Evolutionary conservation across 1,139 yeast genomes (phyloP).

Genomic region (Yamadazyma diospyri): DNA sequence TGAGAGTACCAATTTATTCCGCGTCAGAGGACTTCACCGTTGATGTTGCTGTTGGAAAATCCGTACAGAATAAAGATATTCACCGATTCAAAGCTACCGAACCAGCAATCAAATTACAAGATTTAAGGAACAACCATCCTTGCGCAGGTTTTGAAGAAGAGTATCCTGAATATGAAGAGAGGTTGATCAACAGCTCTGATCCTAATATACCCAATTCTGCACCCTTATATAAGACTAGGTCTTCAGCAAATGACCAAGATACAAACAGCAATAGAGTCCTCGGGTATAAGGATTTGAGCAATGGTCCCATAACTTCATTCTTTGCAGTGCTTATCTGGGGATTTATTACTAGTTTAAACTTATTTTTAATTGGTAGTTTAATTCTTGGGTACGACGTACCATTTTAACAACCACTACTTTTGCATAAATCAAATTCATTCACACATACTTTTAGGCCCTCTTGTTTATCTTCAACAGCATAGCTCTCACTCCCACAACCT

Average conservation of each 20-base stretch:
- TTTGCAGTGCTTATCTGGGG: conserved; percentile 50
- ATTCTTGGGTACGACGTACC: conserved; percentile 43
- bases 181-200: conserved; percentile 9
- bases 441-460: too few relatives aligned
- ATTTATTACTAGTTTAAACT: conserved; percentile 47
- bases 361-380: conserved; percentile 49
- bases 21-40: conserved; percentile 22
- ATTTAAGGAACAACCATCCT: conserved; percentile 41
- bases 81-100: conserved; percentile 30
- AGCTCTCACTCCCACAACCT: too few relatives aligned
- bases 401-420: too few relatives aligned
- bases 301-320: conserved; percentile 42
- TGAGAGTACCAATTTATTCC: conserved; percentile 62
- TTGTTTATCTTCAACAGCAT: too few relatives aligned
- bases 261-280: conserved; percentile 14
- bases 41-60: not conserved
- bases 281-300: conserved; percentile 52
- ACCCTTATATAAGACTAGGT: conserved; percentile 4
- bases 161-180: conserved; percentile 14
- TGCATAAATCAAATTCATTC: conserved; percentile 1
- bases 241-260: not conserved
- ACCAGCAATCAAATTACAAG: conserved; percentile 43
- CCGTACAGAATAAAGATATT: conserved; percentile 1
- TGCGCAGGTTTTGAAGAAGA: conserved; percentile 46
- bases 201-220: not conserved